Percentiles rank a stretch among this genome's conserved stretches.
These are phyloP conservation scores for Sporisorium sorghi DNA, from an alignment of 1,284 basidiomycete genomes.

Conservation along the genomic window DNA sequence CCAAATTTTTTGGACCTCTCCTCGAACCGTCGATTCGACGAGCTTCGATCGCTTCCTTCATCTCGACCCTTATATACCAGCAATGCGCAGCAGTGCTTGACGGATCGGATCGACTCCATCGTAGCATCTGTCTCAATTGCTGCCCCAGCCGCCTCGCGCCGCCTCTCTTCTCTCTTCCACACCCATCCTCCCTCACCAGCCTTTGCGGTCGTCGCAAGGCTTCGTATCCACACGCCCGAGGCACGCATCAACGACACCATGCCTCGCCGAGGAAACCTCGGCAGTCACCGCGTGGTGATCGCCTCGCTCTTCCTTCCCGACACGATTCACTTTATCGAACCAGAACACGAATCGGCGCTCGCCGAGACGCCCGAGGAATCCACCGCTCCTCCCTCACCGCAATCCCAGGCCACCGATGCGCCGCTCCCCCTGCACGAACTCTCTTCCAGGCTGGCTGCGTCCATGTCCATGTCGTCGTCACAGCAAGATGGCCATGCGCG, in stretches of 20 bases:
- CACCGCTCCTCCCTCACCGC: constrained; percentile 47
- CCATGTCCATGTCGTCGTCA: constrained; percentile 23
- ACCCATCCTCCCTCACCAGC: background rate
- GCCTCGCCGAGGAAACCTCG: constrained; percentile 51
- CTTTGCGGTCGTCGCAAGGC: background rate
- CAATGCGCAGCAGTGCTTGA: background rate
- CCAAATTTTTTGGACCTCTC: background rate
- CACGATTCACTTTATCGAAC: constrained; percentile 54
- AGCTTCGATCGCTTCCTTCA: background rate
- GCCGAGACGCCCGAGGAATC: constrained; percentile 46
- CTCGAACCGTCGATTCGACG: background rate
- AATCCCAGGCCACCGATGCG: constrained; percentile 23
- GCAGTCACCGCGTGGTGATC: constrained; percentile 64
- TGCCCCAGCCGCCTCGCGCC: no score
- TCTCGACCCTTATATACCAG: background rate
- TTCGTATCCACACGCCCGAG: background rate
- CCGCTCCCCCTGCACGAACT: constrained; percentile 57
- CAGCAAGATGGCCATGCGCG: constrained; percentile 26
- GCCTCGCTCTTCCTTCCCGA: constrained; percentile 64
- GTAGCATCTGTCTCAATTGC: no score
- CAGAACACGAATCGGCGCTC: constrained; percentile 40
- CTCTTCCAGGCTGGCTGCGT: constrained; percentile 47
- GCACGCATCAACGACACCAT: constrained; percentile 12
- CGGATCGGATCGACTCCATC: background rate
- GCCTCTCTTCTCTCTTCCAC: background rate